A percentile compares a stretch with the other conserved stretches of the same genome.
phyloP scores from a whole-genome alignment of 768 basidiomycete genomes.

The Pleurotus sapidus region DNA sequence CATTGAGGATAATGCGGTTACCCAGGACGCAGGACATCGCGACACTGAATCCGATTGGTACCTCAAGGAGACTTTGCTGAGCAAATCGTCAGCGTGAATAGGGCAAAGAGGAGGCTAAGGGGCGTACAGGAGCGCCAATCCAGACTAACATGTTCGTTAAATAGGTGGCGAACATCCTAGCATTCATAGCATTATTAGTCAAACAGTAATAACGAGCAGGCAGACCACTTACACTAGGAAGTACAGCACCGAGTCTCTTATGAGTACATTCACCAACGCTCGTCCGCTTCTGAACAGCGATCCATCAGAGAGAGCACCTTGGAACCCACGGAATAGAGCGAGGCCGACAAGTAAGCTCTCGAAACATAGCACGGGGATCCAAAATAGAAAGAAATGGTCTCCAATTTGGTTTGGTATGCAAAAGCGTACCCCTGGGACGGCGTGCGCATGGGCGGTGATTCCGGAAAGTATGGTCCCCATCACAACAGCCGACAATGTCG shows the following conservation, averaged over 20 bases:
- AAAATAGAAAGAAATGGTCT: slow-evolving; percentile 48
- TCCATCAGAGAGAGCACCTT: slow-evolving; percentile 33
- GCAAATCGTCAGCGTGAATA: not conserved
- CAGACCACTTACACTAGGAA: slow-evolving; percentile 50
- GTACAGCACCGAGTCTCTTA: slow-evolving; percentile 55
- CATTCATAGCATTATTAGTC: not conserved
- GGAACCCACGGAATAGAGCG: slow-evolving; percentile 48
- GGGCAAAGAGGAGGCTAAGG: slow-evolving; percentile 1
- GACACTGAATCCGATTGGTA: slow-evolving; percentile 56
- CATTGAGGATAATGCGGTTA: slow-evolving; percentile 56
- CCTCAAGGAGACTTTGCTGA: slow-evolving; percentile 41
- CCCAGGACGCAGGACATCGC: slow-evolving; percentile 57
- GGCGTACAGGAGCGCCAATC: slow-evolving; percentile 30
- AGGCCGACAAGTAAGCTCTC: slow-evolving; percentile 51
- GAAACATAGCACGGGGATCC: slow-evolving; percentile 57
- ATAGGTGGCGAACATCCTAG: slow-evolving; percentile 55
- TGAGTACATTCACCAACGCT: slow-evolving; percentile 44
- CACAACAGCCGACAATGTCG: slow-evolving; percentile 39
- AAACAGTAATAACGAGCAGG: not conserved
- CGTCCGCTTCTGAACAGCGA: slow-evolving; percentile 39
- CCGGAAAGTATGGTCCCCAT: slow-evolving; percentile 42
- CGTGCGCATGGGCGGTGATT: slow-evolving; percentile 25
- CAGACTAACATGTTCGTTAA: slow-evolving; percentile 46
- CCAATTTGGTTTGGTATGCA: slow-evolving; percentile 41
- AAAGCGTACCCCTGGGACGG: slow-evolving; percentile 25